Evolutionary conservation across 129 eudicot genomes (phyloP).

Genomic region (Flaveria ramosissima): DNA sequence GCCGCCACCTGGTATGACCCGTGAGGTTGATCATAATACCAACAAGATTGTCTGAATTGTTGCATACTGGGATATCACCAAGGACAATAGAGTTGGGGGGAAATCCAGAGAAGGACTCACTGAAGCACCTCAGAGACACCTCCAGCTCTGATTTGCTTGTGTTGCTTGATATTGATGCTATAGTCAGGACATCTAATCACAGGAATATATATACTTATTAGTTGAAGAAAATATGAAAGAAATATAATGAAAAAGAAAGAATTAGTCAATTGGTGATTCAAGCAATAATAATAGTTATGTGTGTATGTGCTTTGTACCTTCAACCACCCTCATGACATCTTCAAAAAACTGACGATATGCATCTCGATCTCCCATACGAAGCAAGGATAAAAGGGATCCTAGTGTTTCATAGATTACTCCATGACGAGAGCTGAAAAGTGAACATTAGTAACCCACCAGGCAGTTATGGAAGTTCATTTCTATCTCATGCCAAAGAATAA

Average conservation of each 20-base stretch:
- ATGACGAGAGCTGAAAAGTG: constrained; percentile 62
- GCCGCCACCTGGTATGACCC: constrained; percentile 75
- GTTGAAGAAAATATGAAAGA: background rate
- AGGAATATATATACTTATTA: constrained; percentile 18
- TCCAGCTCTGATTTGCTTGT: constrained; percentile 38
- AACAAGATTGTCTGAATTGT: constrained; percentile 59
- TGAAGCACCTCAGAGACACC: constrained; percentile 61
- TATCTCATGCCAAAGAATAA: background rate
- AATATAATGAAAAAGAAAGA: constrained; percentile 9
- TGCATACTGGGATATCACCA: constrained; percentile 62
- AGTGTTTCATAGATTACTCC: constrained; percentile 77
- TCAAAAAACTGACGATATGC: constrained; percentile 81
- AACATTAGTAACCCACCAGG: constrained; percentile 17
- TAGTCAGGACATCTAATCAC: constrained; percentile 53
- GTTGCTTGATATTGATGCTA: constrained; percentile 47
- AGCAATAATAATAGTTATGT: constrained; percentile 8
- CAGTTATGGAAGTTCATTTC: constrained; percentile 21
- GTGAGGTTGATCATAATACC: constrained; percentile 79
- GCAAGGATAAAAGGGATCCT: constrained; percentile 77
- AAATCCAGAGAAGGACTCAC: constrained; percentile 51
- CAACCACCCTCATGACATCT: constrained; percentile 59
- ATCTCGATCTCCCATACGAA: constrained; percentile 86
- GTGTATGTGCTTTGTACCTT: constrained; percentile 52
- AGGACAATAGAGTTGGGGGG: constrained; percentile 45
- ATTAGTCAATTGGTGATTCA: constrained; percentile 1